Percentiles rank a stretch among this genome's conserved stretches.
These are phyloP conservation scores for Oryza australiensis DNA, from an alignment of 176 grass and related monocot species.

Conservation along the genomic window DNA sequence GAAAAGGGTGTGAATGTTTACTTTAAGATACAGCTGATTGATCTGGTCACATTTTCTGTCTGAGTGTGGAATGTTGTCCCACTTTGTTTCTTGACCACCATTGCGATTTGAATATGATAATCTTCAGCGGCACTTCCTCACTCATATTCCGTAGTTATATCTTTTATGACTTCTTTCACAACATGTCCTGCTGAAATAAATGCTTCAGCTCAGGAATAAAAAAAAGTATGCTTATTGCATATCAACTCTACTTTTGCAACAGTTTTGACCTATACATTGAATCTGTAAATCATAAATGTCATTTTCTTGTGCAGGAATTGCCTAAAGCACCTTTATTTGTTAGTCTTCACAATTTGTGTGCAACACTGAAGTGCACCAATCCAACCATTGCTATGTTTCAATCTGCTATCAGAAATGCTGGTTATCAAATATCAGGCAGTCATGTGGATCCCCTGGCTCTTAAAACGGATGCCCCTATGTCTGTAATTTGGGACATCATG, in stretches of 20 bases:
- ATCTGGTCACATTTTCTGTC: too few species aligned
- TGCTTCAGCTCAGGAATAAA: not conserved
- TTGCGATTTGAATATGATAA: too few species aligned
- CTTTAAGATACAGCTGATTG: too few species aligned
- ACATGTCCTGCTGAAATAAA: not conserved
- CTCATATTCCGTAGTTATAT: not conserved
- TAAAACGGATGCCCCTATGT: conserved; percentile 57
- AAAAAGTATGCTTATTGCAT: not conserved
- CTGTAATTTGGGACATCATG: conserved; percentile 67
- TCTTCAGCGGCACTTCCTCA: too few species aligned
- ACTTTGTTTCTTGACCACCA: too few species aligned
- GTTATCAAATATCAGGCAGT: conserved; percentile 54
- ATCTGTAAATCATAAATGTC: not conserved
- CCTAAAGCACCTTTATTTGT: conserved; percentile 49
- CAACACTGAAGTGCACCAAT: conserved; percentile 52
- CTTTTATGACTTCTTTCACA: not conserved
- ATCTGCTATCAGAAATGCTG: conserved; percentile 58
- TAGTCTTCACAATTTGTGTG: conserved; percentile 52
- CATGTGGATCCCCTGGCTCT: conserved; percentile 57
- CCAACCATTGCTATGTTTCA: conserved; percentile 46
- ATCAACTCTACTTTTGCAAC: not conserved
- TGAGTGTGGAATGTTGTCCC: too few species aligned
- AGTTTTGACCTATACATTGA: conserved; percentile 14
- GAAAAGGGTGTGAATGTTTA: not conserved
- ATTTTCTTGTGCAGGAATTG: conserved; percentile 53